Conservation (phyloP, 441 rosid genomes). For the Eruca vesicaria region DNA sequence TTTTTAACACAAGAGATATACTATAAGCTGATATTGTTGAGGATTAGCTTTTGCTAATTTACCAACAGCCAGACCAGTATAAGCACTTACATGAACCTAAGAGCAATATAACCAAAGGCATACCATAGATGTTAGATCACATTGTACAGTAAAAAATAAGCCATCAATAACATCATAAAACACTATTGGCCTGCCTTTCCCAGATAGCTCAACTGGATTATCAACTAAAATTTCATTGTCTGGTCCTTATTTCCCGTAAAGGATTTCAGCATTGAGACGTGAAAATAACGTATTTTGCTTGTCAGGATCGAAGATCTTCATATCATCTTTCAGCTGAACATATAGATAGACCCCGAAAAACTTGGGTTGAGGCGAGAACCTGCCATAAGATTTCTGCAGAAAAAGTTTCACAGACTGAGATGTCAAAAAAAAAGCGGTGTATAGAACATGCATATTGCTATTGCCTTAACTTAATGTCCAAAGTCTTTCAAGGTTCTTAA, state of each 20-base stretch:
- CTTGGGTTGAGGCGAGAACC: conserved; percentile 53
- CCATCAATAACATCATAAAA: conserved; percentile 81
- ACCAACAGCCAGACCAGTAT: no score
- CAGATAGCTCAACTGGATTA: conserved; percentile 84
- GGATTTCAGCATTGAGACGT: no score
- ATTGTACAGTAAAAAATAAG: no score
- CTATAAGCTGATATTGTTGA: no score
- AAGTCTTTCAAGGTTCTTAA: conserved; percentile 80
- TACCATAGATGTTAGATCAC: no score
- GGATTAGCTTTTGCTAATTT: no score
- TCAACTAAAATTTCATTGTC: conserved; percentile 81
- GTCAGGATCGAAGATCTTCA: conserved; percentile 65
- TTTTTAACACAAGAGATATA: no score
- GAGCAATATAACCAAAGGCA: no score
- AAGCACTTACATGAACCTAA: no score
- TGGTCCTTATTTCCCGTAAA: no score
- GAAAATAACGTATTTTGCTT: no score
- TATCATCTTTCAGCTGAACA: conserved; percentile 72
- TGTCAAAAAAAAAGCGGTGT: neutral
- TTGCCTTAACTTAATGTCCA: conserved; percentile 56
- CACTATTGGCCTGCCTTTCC: conserved; percentile 79
- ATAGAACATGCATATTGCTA: neutral
- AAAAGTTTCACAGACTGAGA: neutral
- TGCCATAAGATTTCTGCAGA: conserved; percentile 64
- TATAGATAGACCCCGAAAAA: conserved; percentile 64